phyloP scores from a whole-genome alignment of 1,139 yeast species.

The Geotrichum reessii region DNA sequence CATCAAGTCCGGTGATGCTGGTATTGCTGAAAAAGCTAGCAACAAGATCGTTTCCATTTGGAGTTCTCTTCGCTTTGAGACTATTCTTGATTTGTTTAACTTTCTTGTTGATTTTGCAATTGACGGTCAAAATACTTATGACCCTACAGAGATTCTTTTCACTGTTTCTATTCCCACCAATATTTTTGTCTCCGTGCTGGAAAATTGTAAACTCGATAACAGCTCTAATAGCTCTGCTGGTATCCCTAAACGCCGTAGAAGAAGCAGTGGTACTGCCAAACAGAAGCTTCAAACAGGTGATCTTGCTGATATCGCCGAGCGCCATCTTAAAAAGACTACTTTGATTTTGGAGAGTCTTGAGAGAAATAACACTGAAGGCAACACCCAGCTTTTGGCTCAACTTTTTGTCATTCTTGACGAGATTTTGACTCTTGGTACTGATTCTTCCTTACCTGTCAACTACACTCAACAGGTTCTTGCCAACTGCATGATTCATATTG shows the following conservation, averaged over 20 bases:
- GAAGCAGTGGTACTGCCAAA: conserved; percentile 71
- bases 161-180: conserved; percentile 44
- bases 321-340: conserved; percentile 72
- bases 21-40: conserved; percentile 48
- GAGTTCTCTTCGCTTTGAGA: conserved; percentile 50
- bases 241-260: conserved; percentile 49
- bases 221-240: conserved; percentile 42
- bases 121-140: conserved; percentile 45
- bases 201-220: conserved; percentile 42
- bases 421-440: conserved; percentile 79
- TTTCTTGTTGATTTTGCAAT: conserved; percentile 52
- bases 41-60: conserved; percentile 52
- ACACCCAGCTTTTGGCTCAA: conserved; percentile 46
- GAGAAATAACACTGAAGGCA: conserved; percentile 43
- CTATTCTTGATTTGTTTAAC: conserved; percentile 52
- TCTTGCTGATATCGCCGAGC: conserved; percentile 66
- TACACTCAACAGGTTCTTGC: conserved; percentile 91
- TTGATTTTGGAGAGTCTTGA: conserved; percentile 76
- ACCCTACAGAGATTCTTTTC: conserved; percentile 50
- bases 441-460: conserved; percentile 83
- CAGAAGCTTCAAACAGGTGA: conserved; percentile 66
- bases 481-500: conserved; percentile 71
- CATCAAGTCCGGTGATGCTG: conserved; percentile 45
- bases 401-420: conserved; percentile 72
- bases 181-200: conserved; percentile 46